These are phyloP conservation scores for Pichia californica DNA, from an alignment of 805 yeast genomes.

Conservation along the genomic window DNA sequence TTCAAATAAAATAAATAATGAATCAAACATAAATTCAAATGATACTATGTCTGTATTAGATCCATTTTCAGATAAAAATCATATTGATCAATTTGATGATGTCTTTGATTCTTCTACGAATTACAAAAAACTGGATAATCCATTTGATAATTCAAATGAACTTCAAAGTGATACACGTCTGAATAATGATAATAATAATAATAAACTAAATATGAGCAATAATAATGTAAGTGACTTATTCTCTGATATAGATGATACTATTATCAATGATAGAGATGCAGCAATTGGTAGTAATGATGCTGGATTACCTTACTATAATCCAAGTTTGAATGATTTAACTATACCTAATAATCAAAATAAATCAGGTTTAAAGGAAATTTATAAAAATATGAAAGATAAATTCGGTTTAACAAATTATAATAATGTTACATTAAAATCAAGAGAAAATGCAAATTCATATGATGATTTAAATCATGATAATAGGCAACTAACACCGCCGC, in stretches of 20 bases:
- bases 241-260: slow-evolving; percentile 12
- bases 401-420: slow-evolving; percentile 24
- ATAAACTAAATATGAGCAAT: not conserved
- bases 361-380: slow-evolving; percentile 25
- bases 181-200: not conserved
- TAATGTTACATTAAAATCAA: slow-evolving; percentile 15
- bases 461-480: slow-evolving; percentile 22
- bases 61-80: slow-evolving; percentile 13
- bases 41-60: slow-evolving; percentile 7
- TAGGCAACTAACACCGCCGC: slow-evolving; percentile 23
- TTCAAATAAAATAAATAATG: not conserved
- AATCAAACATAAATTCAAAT: not conserved
- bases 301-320: not conserved
- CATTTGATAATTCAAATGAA: slow-evolving; percentile 4
- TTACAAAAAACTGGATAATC: slow-evolving; percentile 5
- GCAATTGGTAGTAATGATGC: not conserved
- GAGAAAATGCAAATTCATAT: slow-evolving; percentile 12
- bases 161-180: not conserved
- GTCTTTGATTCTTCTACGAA: not conserved
- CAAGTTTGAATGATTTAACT: slow-evolving; percentile 7
- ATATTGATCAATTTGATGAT: not conserved
- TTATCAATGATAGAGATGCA: slow-evolving; percentile 8
- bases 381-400: slow-evolving; percentile 23
- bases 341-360: slow-evolving; percentile 11
- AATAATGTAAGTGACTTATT: slow-evolving; percentile 8